These are phyloP conservation scores for Podaxis pistillaris DNA, from an alignment of 768 basidiomycete genomes.

Conservation along the genomic window DNA sequence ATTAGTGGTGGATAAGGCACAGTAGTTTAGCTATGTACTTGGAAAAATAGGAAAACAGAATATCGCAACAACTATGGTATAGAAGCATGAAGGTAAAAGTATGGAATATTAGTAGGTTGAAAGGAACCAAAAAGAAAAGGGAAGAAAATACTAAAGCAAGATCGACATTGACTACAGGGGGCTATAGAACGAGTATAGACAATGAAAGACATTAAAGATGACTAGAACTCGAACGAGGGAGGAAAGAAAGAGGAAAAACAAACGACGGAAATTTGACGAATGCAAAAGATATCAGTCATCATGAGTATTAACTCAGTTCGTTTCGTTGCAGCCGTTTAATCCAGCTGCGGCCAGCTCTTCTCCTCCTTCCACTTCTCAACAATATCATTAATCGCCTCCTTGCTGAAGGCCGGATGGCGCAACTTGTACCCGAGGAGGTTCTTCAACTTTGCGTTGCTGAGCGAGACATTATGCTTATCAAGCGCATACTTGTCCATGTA, in stretches of 20 bases:
- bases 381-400: constrained; percentile 62
- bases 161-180: neutral
- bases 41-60: neutral
- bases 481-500: constrained; percentile 78
- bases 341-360: constrained; percentile 50
- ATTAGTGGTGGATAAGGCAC: constrained; percentile 4
- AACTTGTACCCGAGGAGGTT: constrained; percentile 68
- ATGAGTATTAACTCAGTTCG: neutral
- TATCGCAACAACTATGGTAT: constrained; percentile 11
- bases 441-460: constrained; percentile 74
- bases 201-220: constrained; percentile 2
- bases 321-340: constrained; percentile 19
- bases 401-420: constrained; percentile 58
- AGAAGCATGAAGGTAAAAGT: constrained; percentile 2
- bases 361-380: constrained; percentile 83
- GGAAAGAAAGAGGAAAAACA: neutral
- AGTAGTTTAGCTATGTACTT: neutral
- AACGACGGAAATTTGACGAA: neutral
- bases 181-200: neutral
- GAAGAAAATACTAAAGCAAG: neutral
- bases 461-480: constrained; percentile 66
- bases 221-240: neutral
- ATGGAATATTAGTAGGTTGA: constrained; percentile 1
- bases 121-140: neutral
- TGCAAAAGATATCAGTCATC: constrained; percentile 12